phyloP scores from a whole-genome alignment of 1,284 basidiomycete species.

The Neolentinus lepideus region DNA sequence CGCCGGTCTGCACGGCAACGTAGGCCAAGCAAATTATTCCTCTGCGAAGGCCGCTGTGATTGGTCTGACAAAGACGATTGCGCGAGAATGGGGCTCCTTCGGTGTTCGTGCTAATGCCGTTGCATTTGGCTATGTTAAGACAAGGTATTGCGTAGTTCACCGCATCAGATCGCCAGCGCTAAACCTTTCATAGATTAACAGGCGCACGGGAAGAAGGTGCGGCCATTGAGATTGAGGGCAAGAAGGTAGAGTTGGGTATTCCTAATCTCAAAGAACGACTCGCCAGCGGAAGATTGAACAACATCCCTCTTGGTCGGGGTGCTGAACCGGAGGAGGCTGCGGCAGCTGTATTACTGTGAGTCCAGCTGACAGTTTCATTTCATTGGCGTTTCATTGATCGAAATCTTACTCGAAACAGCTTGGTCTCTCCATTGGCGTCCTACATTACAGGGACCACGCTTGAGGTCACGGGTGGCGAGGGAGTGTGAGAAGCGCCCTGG shows the following conservation, averaged over 20 bases:
- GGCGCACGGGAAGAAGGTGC: constrained; percentile 73
- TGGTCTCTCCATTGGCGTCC: constrained; percentile 70
- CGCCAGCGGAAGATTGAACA: constrained; percentile 32
- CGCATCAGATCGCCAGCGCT: background rate
- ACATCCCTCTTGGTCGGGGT: constrained; percentile 72
- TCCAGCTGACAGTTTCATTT: constrained; percentile 10
- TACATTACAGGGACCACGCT: constrained; percentile 81
- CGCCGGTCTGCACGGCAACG: constrained; percentile 75
- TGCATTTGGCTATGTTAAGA: constrained; percentile 73
- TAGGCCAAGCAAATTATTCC: constrained; percentile 82
- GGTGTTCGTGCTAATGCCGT: constrained; percentile 79
- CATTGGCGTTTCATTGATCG: background rate
- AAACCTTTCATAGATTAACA: constrained; percentile 37
- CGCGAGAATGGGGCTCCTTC: constrained; percentile 84
- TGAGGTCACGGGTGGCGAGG: constrained; percentile 72
- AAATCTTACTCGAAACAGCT: constrained; percentile 29
- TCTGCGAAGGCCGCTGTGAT: constrained; percentile 72
- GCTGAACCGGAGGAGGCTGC: constrained; percentile 76
- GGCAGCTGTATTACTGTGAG: constrained; percentile 64
- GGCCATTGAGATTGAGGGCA: constrained; percentile 74
- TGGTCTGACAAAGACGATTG: constrained; percentile 79
- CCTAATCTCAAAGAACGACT: constrained; percentile 39
- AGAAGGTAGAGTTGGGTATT: constrained; percentile 78
- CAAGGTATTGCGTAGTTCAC: constrained; percentile 43
- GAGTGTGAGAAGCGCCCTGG: constrained; percentile 37